A percentile compares a stretch with the other conserved stretches of the same genome.
These are phyloP conservation scores for Fusarium circinatum DNA, from an alignment of 2,329 filamentous ascomycete genomes.

Conservation along the genomic window DNA sequence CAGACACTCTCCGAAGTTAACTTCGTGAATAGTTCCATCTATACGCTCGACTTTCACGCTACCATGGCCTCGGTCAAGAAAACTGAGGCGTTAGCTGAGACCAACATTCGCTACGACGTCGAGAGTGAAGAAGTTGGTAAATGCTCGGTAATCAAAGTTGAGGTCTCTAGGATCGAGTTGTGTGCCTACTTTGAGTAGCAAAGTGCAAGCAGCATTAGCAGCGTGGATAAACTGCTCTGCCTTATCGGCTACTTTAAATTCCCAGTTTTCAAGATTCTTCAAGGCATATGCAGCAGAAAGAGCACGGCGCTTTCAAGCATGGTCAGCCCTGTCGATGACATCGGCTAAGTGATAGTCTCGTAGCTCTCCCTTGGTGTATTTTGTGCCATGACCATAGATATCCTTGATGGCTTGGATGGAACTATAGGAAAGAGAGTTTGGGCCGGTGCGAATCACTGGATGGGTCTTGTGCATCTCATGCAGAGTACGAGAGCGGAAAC, in stretches of 20 bases:
- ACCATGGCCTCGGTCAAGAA: conserved; percentile 62
- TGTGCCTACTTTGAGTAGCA: conserved; percentile 46
- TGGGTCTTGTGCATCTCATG: conserved; percentile 59
- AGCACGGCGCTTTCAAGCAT: conserved; percentile 61
- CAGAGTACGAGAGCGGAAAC: conserved; percentile 58
- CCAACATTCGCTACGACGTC: conserved; percentile 68
- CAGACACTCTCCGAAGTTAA: conserved; percentile 60
- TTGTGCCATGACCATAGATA: conserved; percentile 59
- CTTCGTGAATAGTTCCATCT: conserved; percentile 58
- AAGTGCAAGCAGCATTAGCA: conserved; percentile 55
- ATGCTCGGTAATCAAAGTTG: conserved; percentile 61
- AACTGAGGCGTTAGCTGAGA: conserved; percentile 60
- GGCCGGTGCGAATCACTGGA: conserved; percentile 44
- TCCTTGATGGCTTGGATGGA: conserved; percentile 39
- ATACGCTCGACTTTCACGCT: conserved; percentile 53
- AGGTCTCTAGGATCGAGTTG: conserved; percentile 51
- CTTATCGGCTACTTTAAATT: conserved; percentile 65
- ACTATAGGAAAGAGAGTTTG: conserved; percentile 43
- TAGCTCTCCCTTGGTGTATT: conserved; percentile 62
- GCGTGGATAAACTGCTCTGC: conserved; percentile 55
- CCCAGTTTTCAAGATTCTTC: conserved; percentile 65
- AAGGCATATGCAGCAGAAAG: conserved; percentile 62
- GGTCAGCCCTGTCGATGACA: conserved; percentile 61
- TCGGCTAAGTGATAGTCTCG: conserved; percentile 60
- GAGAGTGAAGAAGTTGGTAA: conserved; percentile 65